Conservation (phyloP, 495 filamentous ascomycete species). For the Penicillium argentinense region DNA sequence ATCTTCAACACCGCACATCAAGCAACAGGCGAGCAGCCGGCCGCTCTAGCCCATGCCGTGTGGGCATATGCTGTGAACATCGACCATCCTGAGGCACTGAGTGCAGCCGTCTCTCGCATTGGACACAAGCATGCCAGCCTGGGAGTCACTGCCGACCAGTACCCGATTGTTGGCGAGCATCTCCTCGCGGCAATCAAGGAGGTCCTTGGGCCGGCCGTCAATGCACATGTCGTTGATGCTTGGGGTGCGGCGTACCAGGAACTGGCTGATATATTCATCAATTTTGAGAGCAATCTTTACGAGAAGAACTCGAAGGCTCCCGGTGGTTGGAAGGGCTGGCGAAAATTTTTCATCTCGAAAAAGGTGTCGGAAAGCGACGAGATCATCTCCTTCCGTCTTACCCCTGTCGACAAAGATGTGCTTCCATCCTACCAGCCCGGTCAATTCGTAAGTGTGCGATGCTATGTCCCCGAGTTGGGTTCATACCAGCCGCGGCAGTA, state of each 20-base stretch:
- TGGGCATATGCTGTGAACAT: slow-evolving; percentile 64
- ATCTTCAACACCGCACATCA: slow-evolving; percentile 65
- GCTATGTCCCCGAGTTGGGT: slow-evolving; percentile 52
- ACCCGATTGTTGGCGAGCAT: slow-evolving; percentile 59
- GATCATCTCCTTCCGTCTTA: slow-evolving; percentile 62
- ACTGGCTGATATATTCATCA: slow-evolving; percentile 62
- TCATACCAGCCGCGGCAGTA: slow-evolving; percentile 62
- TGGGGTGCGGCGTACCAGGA: slow-evolving; percentile 64
- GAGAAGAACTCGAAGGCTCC: slow-evolving; percentile 30
- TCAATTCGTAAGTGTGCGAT: slow-evolving; percentile 60
- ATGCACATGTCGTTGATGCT: slow-evolving; percentile 55
- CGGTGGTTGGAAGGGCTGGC: slow-evolving; percentile 55
- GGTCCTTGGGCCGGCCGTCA: slow-evolving; percentile 60
- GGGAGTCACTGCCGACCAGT: slow-evolving; percentile 60
- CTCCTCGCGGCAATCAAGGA: slow-evolving; percentile 60
- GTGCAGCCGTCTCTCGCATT: slow-evolving; percentile 61
- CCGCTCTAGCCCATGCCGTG: slow-evolving; percentile 61
- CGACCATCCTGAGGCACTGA: slow-evolving; percentile 57
- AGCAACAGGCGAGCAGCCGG: slow-evolving; percentile 54
- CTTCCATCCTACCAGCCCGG: slow-evolving; percentile 59
- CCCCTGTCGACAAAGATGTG: slow-evolving; percentile 50
- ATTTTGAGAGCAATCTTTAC: slow-evolving; percentile 57
- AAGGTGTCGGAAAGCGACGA: slow-evolving; percentile 57
- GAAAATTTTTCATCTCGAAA: slow-evolving; percentile 57
- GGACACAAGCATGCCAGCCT: slow-evolving; percentile 66